These are phyloP conservation scores for Vigna nakashimae DNA, from an alignment of 306 rosid species.

Conservation along the genomic window DNA sequence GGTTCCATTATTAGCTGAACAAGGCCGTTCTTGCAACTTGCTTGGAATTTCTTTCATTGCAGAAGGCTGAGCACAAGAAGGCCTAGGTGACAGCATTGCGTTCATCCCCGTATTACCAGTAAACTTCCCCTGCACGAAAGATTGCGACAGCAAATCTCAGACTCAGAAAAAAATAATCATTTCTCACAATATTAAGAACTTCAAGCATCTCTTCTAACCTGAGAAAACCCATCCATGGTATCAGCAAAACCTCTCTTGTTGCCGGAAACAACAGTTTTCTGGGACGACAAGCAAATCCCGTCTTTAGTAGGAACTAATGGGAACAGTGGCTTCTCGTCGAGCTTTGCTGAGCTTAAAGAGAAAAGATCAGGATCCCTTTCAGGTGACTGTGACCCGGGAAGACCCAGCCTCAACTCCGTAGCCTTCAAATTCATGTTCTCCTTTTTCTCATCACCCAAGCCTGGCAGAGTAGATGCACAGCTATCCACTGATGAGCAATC, in stretches of 20 bases:
- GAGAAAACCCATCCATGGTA: slow-evolving; percentile 74
- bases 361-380: slow-evolving; percentile 62
- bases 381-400: slow-evolving; percentile 93
- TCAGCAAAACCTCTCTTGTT: slow-evolving; percentile 93
- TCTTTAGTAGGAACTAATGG: slow-evolving; percentile 88
- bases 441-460: slow-evolving; percentile 68
- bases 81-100: slow-evolving; percentile 67
- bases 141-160: slow-evolving; percentile 49
- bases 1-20: slow-evolving; percentile 59
- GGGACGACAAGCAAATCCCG: slow-evolving; percentile 61
- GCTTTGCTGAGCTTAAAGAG: slow-evolving; percentile 55
- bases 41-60: slow-evolving; percentile 60
- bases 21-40: slow-evolving; percentile 73
- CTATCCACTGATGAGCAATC: slow-evolving; percentile 98
- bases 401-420: slow-evolving; percentile 90
- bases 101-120: slow-evolving; percentile 63
- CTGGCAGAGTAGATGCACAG: slow-evolving; percentile 64
- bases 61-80: slow-evolving; percentile 66
- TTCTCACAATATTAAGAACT: slow-evolving; percentile 40
- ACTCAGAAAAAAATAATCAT: slow-evolving; percentile 44
- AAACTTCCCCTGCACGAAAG: slow-evolving; percentile 70
- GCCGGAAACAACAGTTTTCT: slow-evolving; percentile 73
- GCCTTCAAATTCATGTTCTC: slow-evolving; percentile 80
- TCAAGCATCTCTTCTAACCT: slow-evolving; percentile 57
- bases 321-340: slow-evolving; percentile 83